phyloP scores from a whole-genome alignment of 2,329 filamentous ascomycete genomes.

The Epichloe scottii region DNA sequence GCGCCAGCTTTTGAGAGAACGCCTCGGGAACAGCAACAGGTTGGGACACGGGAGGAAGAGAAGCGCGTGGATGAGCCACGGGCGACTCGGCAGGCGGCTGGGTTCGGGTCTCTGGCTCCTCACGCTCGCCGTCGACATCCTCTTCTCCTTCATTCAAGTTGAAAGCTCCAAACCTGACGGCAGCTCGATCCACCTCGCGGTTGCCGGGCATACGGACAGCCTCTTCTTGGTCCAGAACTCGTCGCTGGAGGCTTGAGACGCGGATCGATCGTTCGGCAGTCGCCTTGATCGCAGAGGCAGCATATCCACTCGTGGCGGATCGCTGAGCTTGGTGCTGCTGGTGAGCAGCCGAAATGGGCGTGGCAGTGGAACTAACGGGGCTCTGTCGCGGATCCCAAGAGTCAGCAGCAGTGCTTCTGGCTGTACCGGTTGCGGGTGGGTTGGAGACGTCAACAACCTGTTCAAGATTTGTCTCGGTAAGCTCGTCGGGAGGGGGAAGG shows the following conservation, averaged over 20 bases:
- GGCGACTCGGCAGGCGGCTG: constrained; percentile 92
- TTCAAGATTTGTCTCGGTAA: constrained; percentile 87
- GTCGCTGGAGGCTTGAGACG: constrained; percentile 69
- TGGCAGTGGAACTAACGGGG: constrained; percentile 47
- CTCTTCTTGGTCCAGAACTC: constrained; percentile 88
- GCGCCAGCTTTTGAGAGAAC: constrained; percentile 41
- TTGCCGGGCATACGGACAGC: constrained; percentile 97
- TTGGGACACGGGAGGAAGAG: constrained; percentile 62
- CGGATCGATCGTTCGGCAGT: constrained; percentile 51
- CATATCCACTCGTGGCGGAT: constrained; percentile 52
- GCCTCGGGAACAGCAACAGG: constrained; percentile 41
- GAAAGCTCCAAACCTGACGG: constrained; percentile 94
- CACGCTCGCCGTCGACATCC: constrained; percentile 86
- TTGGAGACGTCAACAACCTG: constrained; percentile 73
- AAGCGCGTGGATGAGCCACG: constrained; percentile 69
- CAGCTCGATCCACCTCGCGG: constrained; percentile 82
- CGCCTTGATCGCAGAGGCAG: constrained; percentile 71
- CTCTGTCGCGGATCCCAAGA: constrained; percentile 61
- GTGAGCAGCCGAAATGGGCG: constrained; percentile 52
- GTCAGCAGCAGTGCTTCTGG: constrained; percentile 78
- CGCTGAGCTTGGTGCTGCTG: constrained; percentile 47
- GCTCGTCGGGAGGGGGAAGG: constrained; percentile 60
- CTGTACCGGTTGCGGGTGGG: constrained; percentile 67
- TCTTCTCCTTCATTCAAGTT: constrained; percentile 73
- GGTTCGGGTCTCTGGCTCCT: constrained; percentile 87